Percentiles rank a stretch among this genome's conserved stretches.
Evolutionary conservation across 352 stramenopile species (phyloP).

Genomic region (Elongisporangium prolatum): DNA sequence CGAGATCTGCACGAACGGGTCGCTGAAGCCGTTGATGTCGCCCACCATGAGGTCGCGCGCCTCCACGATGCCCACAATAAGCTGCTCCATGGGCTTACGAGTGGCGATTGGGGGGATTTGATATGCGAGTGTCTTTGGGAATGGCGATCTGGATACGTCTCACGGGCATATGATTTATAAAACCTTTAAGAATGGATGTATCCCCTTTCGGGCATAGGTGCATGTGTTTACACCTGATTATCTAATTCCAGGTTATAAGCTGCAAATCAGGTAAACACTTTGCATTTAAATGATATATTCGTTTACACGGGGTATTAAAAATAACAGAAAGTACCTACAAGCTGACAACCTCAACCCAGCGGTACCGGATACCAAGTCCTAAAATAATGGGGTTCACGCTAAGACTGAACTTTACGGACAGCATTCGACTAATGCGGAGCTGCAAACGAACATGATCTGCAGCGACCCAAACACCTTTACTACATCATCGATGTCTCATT

Average conservation of each 20-base stretch:
- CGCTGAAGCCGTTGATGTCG: slow-evolving; percentile 68
- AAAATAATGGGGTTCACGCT: not conserved
- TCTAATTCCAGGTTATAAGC: not conserved
- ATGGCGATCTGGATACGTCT: not conserved
- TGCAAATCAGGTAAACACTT: no score
- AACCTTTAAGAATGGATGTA: not conserved
- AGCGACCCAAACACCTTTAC: no score
- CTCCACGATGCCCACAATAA: slow-evolving; percentile 43
- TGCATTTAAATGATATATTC: not conserved
- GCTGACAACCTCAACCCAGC: not conserved
- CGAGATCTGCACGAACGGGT: slow-evolving; percentile 59
- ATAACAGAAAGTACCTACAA: not conserved
- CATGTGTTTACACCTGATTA: not conserved
- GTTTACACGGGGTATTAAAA: not conserved
- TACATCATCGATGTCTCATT: no score
- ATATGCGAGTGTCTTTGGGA: not conserved
- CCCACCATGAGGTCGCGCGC: slow-evolving; percentile 54
- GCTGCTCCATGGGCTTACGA: slow-evolving; percentile 15
- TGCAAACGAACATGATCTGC: no score
- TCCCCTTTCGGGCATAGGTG: not conserved
- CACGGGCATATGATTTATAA: not conserved
- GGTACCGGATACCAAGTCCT: not conserved
- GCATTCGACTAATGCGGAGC: not conserved
- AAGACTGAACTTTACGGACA: no score
- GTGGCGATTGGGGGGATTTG: not conserved